phyloP scores from a whole-genome alignment of 352 stramenopile genomes.

The Pythium oligandrum region DNA sequence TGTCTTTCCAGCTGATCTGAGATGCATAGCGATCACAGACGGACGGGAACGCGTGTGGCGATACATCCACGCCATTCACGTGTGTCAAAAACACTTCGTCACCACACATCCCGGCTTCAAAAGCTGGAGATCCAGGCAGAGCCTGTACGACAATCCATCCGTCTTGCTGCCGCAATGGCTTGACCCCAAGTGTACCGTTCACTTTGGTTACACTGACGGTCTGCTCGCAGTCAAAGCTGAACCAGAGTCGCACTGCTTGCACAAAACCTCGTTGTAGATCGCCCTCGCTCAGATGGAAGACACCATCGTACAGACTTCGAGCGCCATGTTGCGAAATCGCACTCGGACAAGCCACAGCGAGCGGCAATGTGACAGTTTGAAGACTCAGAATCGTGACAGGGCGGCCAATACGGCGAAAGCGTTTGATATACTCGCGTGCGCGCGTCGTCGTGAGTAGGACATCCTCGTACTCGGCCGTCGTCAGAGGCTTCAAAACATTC shows the following conservation, averaged over 20 bases:
- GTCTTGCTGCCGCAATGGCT: constrained; percentile 69
- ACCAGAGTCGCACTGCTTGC: constrained; percentile 69
- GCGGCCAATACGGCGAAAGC: constrained; percentile 43
- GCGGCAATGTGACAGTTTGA: constrained; percentile 52
- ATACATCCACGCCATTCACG: constrained; percentile 76
- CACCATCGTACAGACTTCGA: constrained; percentile 53
- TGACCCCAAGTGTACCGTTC: constrained; percentile 57
- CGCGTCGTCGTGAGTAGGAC: constrained; percentile 61
- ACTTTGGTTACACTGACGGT: constrained; percentile 79
- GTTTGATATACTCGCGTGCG: constrained; percentile 59
- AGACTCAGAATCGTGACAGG: constrained; percentile 70
- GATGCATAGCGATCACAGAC: constrained; percentile 25
- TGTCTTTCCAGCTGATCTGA: constrained; percentile 65
- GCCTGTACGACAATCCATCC: constrained; percentile 75
- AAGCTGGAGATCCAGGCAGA: constrained; percentile 51
- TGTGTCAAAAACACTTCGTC: constrained; percentile 79
- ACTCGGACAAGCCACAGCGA: constrained; percentile 55
- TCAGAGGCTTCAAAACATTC: constrained; percentile 26
- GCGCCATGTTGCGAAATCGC: constrained; percentile 58
- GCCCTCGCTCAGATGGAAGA: constrained; percentile 46
- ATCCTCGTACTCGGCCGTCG: constrained; percentile 47
- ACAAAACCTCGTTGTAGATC: constrained; percentile 57
- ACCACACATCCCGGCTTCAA: constrained; percentile 65
- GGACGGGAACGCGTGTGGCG: constrained; percentile 59
- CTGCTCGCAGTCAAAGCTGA: constrained; percentile 77